phyloP scores from a whole-genome alignment of 805 yeast species.

The Candida berthetii region DNA sequence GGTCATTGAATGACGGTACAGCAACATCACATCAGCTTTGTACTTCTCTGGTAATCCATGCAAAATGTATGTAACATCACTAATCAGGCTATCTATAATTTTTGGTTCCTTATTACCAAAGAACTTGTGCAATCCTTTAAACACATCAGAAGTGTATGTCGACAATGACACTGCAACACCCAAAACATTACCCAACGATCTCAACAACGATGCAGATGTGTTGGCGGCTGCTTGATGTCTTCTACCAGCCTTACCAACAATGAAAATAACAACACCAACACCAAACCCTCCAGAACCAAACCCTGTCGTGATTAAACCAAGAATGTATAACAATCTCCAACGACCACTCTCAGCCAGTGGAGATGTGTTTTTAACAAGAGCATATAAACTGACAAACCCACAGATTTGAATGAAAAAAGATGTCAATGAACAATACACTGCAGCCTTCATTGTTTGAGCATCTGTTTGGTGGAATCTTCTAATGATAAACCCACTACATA shows the following conservation, averaged over 20 bases:
- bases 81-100: neutral
- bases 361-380: conserved; percentile 2
- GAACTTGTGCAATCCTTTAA: conserved; percentile 3
- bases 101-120: neutral
- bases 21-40: neutral
- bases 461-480: conserved; percentile 16
- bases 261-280: conserved; percentile 31
- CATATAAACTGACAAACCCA: conserved; percentile 12
- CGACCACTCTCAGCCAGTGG: conserved; percentile 7
- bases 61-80: neutral
- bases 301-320: conserved; percentile 26
- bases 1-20: conserved; percentile 10
- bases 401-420: conserved; percentile 10
- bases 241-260: conserved; percentile 34
- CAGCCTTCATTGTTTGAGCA: conserved; percentile 14
- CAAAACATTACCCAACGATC: conserved; percentile 36
- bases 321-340: conserved; percentile 17
- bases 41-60: neutral
- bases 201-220: conserved; percentile 36
- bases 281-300: conserved; percentile 34
- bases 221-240: conserved; percentile 37
- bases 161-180: conserved; percentile 35
- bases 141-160: conserved; percentile 18
- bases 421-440: conserved; percentile 9
- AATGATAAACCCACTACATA: conserved; percentile 29